A percentile compares a stretch with the other conserved stretches of the same genome.
Evolutionary conservation across 805 yeast species (phyloP).

Genomic region (Candida glaebosa): DNA sequence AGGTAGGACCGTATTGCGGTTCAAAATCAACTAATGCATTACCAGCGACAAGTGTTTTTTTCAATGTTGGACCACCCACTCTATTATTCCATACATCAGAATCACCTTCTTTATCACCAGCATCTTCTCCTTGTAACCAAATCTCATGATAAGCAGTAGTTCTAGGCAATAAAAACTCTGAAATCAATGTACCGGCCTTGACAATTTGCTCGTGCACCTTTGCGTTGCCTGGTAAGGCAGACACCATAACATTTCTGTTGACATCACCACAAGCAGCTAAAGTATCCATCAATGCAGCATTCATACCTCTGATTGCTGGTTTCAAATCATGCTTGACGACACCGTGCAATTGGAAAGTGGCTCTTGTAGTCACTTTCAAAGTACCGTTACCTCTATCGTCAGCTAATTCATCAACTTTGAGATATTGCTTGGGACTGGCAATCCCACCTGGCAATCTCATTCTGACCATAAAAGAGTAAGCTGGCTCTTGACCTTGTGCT

Average conservation of each 20-base stretch:
- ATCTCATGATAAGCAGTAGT: conserved; percentile 97
- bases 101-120: conserved; percentile 65
- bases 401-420: conserved; percentile 77
- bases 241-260: conserved; percentile 89
- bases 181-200: conserved; percentile 57
- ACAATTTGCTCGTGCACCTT: conserved; percentile 76
- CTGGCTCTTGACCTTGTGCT: conserved; percentile 90
- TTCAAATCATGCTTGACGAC: conserved; percentile 85
- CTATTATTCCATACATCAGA: conserved; percentile 60
- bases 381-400: conserved; percentile 88
- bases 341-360: conserved; percentile 95
- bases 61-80: conserved; percentile 72
- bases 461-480: conserved; percentile 95
- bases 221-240: conserved; percentile 85
- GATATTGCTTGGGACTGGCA: conserved; percentile 86
- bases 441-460: conserved; percentile 92
- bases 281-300: conserved; percentile 85
- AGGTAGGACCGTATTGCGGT: conserved; percentile 83
- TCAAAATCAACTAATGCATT: conserved; percentile 78
- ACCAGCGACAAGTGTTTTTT: conserved; percentile 83
- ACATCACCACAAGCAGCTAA: conserved; percentile 99
- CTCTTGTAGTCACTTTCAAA: conserved; percentile 91
- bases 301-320: conserved; percentile 90
- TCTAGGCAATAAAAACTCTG: conserved; percentile 80
- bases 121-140: conserved; percentile 88